A percentile compares a stretch with the other conserved stretches of the same genome.
phyloP scores from a whole-genome alignment of 2,329 filamentous ascomycete genomes.

The Monosporascus sp. region DNA sequence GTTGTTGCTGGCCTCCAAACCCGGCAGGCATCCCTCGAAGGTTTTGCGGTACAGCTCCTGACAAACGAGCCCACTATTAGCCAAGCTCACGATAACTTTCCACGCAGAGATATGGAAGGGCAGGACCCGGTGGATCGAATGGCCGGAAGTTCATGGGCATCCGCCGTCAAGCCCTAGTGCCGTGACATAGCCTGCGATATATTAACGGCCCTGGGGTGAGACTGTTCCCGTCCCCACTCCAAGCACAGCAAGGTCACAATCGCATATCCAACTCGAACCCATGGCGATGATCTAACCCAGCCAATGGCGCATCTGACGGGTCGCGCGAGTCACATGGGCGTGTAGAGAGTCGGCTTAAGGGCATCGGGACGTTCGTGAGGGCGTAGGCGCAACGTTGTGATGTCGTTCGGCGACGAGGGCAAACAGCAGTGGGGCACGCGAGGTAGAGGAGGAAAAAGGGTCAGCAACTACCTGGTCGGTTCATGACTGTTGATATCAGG shows the following conservation, averaged over 20 bases:
- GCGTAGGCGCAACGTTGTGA: conserved; percentile 15
- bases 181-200: background rate
- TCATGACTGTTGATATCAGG: conserved; percentile 39
- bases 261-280: background rate
- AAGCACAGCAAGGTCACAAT: background rate
- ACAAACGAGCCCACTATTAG: conserved; percentile 26
- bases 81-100: conserved; percentile 16
- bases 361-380: conserved; percentile 5
- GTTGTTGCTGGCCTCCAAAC: conserved; percentile 55
- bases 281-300: conserved; percentile 1
- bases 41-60: conserved; percentile 57
- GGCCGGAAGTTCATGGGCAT: background rate
- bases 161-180: background rate
- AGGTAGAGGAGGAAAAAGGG: conserved; percentile 19
- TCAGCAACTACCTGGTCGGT: conserved; percentile 51
- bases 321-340: conserved; percentile 8
- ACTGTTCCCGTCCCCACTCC: too few species aligned
- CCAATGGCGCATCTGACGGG: conserved; percentile 4
- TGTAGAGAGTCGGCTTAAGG: conserved; percentile 7
- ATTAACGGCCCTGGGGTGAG: too few species aligned
- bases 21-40: conserved; percentile 57
- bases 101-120: background rate
- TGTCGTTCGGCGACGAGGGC: conserved; percentile 17
- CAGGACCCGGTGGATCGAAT: background rate
- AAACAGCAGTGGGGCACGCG: conserved; percentile 23